Percentiles rank a stretch among this genome's conserved stretches.
Evolutionary conservation across 371 early-diverging fungal genomes (phyloP).

Genomic region (Mucor mucedo): DNA sequence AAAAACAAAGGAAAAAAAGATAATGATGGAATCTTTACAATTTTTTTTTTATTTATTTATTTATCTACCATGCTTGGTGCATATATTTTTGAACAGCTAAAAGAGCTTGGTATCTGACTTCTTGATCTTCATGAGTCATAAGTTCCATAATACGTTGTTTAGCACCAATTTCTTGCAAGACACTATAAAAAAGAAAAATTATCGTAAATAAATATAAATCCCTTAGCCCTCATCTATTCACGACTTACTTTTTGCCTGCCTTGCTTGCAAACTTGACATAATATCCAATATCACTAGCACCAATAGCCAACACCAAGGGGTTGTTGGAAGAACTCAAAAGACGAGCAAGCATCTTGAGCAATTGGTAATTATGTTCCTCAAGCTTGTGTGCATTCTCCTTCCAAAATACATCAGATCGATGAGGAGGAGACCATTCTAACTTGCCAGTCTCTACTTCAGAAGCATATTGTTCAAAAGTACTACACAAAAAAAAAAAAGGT

Average conservation of each 20-base stretch:
- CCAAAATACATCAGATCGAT: slow-evolving; percentile 93
- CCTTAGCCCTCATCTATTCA: not conserved
- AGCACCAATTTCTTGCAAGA: slow-evolving; percentile 88
- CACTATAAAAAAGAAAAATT: slow-evolving; percentile 42
- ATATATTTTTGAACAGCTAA: slow-evolving; percentile 85
- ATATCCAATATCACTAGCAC: slow-evolving; percentile 93
- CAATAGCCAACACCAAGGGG: slow-evolving; percentile 79
- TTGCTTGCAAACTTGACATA: slow-evolving; percentile 85
- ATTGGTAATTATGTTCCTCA: slow-evolving; percentile 60
- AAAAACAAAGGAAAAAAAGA: not conserved
- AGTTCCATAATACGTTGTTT: slow-evolving; percentile 95
- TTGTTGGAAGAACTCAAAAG: slow-evolving; percentile 70
- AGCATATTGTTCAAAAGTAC: slow-evolving; percentile 94
- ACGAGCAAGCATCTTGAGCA: slow-evolving; percentile 63
- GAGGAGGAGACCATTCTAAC: slow-evolving; percentile 94
- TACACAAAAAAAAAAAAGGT: slow-evolving; percentile 22
- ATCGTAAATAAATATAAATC: too few species aligned
- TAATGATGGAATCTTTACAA: not conserved
- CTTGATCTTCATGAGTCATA: slow-evolving; percentile 85
- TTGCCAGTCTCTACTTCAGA: slow-evolving; percentile 87
- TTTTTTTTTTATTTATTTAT: slow-evolving; percentile 6
- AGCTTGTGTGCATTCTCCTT: slow-evolving; percentile 81
- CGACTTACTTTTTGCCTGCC: slow-evolving; percentile 75
- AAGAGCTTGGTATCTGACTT: slow-evolving; percentile 91
- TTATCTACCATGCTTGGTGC: slow-evolving; percentile 33